Conservation (phyloP, 768 basidiomycete species). For the Hemileccinum impolitum region DNA sequence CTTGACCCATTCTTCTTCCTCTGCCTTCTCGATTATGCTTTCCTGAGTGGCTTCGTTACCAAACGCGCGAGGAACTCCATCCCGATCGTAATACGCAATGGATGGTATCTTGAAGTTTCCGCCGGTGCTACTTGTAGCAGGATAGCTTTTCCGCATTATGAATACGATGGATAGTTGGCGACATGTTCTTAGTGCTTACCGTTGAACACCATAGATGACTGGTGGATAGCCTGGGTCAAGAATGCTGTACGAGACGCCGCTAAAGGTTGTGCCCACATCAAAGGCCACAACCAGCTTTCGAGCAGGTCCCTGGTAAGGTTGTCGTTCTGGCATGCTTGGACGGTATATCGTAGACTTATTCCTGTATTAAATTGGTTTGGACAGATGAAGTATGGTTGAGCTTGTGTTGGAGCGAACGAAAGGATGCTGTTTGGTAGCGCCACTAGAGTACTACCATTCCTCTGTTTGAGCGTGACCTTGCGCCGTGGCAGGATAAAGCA, state of each 20-base stretch:
- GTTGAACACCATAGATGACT: conserved; percentile 17
- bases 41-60: conserved; percentile 46
- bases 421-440: neutral
- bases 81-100: conserved; percentile 43
- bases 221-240: conserved; percentile 31
- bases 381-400: neutral
- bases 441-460: too few species aligned
- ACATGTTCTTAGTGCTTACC: conserved; percentile 14
- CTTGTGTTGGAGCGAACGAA: neutral
- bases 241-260: conserved; percentile 44
- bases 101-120: conserved; percentile 51
- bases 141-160: conserved; percentile 36
- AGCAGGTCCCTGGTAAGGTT: conserved; percentile 38
- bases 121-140: conserved; percentile 43
- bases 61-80: conserved; percentile 38
- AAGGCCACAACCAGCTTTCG: conserved; percentile 48
- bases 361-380: too few species aligned
- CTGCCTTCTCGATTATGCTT: conserved; percentile 36
- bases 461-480: neutral
- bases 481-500: conserved; percentile 10
- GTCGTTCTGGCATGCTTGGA: conserved; percentile 27
- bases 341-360: neutral
- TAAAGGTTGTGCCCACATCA: conserved; percentile 52
- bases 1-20: conserved; percentile 33
- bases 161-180: neutral